A percentile compares a stretch with the other conserved stretches of the same genome.
These are phyloP conservation scores for Fusarium acutatum DNA, from an alignment of 2,329 filamentous ascomycete genomes.

Conservation along the genomic window DNA sequence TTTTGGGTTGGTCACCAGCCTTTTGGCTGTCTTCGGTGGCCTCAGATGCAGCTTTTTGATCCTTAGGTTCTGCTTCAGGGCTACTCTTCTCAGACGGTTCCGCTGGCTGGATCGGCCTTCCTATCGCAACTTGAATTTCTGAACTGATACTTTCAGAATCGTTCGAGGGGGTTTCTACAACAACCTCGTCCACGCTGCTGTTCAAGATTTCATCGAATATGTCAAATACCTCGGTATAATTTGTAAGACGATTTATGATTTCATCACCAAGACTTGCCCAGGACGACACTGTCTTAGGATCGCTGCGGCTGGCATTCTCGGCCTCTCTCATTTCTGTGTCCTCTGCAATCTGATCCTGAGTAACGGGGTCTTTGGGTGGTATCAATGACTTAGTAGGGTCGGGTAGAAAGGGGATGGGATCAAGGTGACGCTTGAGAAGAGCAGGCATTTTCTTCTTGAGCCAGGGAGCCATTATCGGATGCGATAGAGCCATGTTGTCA, in stretches of 20 bases:
- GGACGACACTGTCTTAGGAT: conserved; percentile 34
- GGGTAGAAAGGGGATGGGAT: conserved; percentile 70
- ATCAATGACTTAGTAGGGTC: conserved; percentile 56
- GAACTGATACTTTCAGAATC: conserved; percentile 25
- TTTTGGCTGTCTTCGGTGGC: conserved; percentile 39
- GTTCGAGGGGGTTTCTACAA: conserved; percentile 32
- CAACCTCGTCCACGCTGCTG: conserved; percentile 37
- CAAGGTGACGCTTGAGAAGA: conserved; percentile 62
- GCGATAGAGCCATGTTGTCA: conserved; percentile 65
- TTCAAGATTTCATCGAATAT: conserved; percentile 43
- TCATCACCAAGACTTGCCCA: conserved; percentile 49
- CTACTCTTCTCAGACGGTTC: conserved; percentile 4
- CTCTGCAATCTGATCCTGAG: conserved; percentile 16
- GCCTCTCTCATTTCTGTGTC: conserved; percentile 30
- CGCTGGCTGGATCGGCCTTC: conserved; percentile 7
- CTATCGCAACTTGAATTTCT: conserved; percentile 9
- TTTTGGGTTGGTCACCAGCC: conserved; percentile 42
- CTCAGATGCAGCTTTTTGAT: conserved; percentile 38
- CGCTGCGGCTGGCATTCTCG: conserved; percentile 19
- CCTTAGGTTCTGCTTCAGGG: conserved; percentile 6
- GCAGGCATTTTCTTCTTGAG: conserved; percentile 60
- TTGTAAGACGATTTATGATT: conserved; percentile 45
- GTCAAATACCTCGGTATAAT: conserved; percentile 41
- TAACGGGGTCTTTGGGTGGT: conserved; percentile 36
- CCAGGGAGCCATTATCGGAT: conserved; percentile 69